Conservation (phyloP, 495 filamentous ascomycete species). For the Aspergillus sclerotioniger region DNA sequence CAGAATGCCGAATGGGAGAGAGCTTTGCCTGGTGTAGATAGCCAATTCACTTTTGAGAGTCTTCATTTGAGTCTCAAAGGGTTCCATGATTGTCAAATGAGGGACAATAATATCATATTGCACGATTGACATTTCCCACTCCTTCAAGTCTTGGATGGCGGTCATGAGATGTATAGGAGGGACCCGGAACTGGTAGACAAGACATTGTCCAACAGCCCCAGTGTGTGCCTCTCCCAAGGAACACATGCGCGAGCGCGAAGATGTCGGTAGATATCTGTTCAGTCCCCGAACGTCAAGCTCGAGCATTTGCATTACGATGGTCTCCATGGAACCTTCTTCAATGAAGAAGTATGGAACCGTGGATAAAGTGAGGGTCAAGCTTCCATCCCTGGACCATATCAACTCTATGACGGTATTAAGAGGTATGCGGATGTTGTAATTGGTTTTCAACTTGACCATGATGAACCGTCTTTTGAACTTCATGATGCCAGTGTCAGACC, state of each 20-base stretch:
- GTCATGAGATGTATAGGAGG: background rate
- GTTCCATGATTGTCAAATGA: background rate
- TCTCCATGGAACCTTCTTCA: background rate
- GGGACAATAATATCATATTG: background rate
- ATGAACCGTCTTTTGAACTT: constrained; percentile 40
- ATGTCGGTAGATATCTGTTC: no score
- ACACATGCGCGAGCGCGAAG: constrained; percentile 8
- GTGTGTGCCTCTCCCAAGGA: constrained; percentile 14
- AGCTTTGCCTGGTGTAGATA: constrained; percentile 9
- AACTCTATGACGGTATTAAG: constrained; percentile 17
- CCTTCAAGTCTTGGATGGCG: constrained; percentile 14
- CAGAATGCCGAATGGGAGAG: constrained; percentile 35
- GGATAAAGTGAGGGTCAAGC: constrained; percentile 12
- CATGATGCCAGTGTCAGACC: constrained; percentile 27
- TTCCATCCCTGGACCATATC: constrained; percentile 10
- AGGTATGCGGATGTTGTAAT: constrained; percentile 18
- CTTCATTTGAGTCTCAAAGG: constrained; percentile 4
- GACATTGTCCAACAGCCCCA: constrained; percentile 24
- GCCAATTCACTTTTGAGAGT: constrained; percentile 6
- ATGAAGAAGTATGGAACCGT: constrained; percentile 20
- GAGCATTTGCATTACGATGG: background rate
- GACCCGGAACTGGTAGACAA: constrained; percentile 27
- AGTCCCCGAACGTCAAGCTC: no score
- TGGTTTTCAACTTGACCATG: constrained; percentile 12
- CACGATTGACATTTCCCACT: constrained; percentile 10